Percentiles rank a stretch among this genome's conserved stretches.
Conservation (phyloP, 2,329 filamentous ascomycete species). For the Microdochium paspali region DNA sequence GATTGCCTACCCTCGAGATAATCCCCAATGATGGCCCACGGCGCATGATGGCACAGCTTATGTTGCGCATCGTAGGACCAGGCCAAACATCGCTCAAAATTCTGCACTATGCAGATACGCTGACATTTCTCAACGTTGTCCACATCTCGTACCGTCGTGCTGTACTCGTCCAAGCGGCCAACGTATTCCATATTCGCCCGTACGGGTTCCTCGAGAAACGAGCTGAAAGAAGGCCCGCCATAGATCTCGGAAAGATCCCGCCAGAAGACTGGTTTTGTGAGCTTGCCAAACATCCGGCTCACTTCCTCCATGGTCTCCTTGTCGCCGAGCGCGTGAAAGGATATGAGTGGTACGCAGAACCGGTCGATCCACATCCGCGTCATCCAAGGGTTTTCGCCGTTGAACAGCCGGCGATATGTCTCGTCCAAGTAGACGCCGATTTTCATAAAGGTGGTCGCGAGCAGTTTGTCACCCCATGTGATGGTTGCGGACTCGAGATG, state of each 20-base stretch:
- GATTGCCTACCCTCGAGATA: constrained; percentile 21
- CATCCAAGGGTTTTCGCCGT: constrained; percentile 39
- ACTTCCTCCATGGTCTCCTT: constrained; percentile 34
- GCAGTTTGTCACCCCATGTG: constrained; percentile 43
- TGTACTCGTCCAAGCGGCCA: constrained; percentile 34
- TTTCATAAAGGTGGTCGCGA: constrained; percentile 42
- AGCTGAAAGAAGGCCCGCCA: constrained; percentile 26
- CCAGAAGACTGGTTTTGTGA: constrained; percentile 35
- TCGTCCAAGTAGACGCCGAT: constrained; percentile 47
- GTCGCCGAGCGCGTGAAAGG: constrained; percentile 40
- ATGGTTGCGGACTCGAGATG: constrained; percentile 39
- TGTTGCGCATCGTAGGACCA: constrained; percentile 37
- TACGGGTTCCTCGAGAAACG: constrained; percentile 25
- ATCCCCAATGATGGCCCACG: constrained; percentile 40
- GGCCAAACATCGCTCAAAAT: constrained; percentile 33
- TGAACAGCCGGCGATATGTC: constrained; percentile 43
- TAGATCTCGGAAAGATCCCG: constrained; percentile 40
- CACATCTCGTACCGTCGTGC: constrained; percentile 25
- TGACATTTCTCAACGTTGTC: constrained; percentile 31
- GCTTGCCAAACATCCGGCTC: constrained; percentile 28
- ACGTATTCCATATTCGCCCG: constrained; percentile 36
- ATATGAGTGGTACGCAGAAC: constrained; percentile 43
- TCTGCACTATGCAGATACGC: constrained; percentile 27
- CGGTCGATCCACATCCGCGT: constrained; percentile 39
- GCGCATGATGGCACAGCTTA: constrained; percentile 32